These are phyloP conservation scores for Plasmodium adleri DNA, from an alignment of 169 alveolate species.

Conservation along the genomic window DNA sequence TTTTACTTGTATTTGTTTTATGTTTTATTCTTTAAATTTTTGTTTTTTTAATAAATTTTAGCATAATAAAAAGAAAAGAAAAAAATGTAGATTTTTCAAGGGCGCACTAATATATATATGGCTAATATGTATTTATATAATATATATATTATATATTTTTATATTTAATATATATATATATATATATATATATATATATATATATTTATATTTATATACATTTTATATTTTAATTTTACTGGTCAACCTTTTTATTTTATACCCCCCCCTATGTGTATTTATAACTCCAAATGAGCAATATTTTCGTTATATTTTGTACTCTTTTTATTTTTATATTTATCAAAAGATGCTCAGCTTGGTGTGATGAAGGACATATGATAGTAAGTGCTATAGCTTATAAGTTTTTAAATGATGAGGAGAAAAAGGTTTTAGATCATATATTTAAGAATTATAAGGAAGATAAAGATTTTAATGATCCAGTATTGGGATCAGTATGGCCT, in stretches of 20 bases:
- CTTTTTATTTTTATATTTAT: not conserved
- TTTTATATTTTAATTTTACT: not conserved
- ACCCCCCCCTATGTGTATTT: no score
- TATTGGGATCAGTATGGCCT: constrained; percentile 80
- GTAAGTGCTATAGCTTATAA: constrained; percentile 53
- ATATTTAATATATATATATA: not conserved
- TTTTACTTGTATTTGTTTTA: no score
- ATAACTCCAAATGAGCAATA: no score
- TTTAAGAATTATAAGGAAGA: constrained; percentile 73
- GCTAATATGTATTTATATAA: no score
- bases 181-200: not conserved
- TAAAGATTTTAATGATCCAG: constrained; percentile 72
- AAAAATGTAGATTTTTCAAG: no score
- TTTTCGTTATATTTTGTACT: not conserved
- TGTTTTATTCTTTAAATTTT: no score
- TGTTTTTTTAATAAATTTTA: no score
- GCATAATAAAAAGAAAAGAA: no score
- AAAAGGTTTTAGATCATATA: constrained; percentile 8
- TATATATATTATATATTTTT: no score
- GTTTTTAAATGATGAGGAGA: constrained; percentile 24
- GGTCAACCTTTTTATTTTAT: no score
- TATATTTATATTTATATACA: not conserved
- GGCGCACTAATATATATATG: no score
- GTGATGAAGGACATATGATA: constrained; percentile 75
- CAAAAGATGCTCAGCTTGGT: constrained; percentile 35